Conservation (phyloP, 352 stramenopile genomes). For the Pythium guiyangense region DNA sequence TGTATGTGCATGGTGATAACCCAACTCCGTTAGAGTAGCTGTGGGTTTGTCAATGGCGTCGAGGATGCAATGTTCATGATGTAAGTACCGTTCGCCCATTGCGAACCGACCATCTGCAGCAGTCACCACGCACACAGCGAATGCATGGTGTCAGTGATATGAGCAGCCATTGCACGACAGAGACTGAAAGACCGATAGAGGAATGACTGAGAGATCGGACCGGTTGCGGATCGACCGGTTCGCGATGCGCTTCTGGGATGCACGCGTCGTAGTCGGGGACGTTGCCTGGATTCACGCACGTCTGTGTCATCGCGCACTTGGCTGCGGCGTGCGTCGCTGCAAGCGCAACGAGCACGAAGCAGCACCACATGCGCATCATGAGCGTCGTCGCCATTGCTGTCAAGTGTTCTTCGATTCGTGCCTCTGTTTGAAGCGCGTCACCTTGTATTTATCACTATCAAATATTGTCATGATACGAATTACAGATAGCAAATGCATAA, state of each 20-base stretch:
- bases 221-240: slow-evolving; percentile 28
- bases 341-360: background rate
- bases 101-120: slow-evolving; percentile 28
- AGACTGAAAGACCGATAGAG: background rate
- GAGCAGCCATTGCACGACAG: background rate
- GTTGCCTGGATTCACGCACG: slow-evolving; percentile 70
- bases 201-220: slow-evolving; percentile 9
- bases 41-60: background rate
- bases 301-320: slow-evolving; percentile 77
- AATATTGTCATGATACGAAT: background rate
- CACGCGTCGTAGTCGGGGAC: slow-evolving; percentile 63
- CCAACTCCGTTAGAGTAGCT: background rate
- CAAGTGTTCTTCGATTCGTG: background rate
- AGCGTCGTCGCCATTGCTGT: background rate
- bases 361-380: background rate
- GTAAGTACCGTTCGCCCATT: slow-evolving; percentile 36
- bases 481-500: background rate
- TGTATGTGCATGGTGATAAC: slow-evolving; percentile 4
- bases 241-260: slow-evolving; percentile 57
- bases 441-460: slow-evolving; percentile 3
- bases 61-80: background rate
- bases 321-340: slow-evolving; percentile 1
- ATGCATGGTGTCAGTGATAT: background rate
- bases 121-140: slow-evolving; percentile 1
- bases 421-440: slow-evolving; percentile 5